Percentiles rank a stretch among this genome's conserved stretches.
These are phyloP conservation scores for Acanthamoeba triangularis DNA, from an alignment of 208 protist species.

Conservation along the genomic window DNA sequence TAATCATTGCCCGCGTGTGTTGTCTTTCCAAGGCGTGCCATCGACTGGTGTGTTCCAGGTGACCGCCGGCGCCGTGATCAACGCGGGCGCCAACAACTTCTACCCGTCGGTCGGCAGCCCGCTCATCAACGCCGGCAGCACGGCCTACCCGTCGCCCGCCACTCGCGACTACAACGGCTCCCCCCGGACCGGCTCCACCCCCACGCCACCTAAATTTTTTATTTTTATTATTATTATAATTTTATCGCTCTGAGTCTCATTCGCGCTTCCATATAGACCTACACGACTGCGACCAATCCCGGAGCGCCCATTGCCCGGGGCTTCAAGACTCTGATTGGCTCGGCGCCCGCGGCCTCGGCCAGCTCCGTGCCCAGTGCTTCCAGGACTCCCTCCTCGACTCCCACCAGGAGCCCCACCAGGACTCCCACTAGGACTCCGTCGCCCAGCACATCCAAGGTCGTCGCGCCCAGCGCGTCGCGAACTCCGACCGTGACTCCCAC, in stretches of 20 bases:
- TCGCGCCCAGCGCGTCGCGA: too few species aligned
- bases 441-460: too few species aligned
- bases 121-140: not conserved
- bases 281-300: conserved; percentile 19
- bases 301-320: not conserved
- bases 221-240: not conserved
- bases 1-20: not conserved
- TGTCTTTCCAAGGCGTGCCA: not conserved
- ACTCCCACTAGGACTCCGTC: too few species aligned
- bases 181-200: not conserved
- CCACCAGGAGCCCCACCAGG: too few species aligned
- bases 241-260: not conserved
- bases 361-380: too few species aligned
- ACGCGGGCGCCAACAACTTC: not conserved
- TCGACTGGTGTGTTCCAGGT: not conserved
- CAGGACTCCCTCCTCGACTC: too few species aligned
- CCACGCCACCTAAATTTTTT: not conserved
- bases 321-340: not conserved
- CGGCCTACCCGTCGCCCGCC: not conserved
- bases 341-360: too few species aligned
- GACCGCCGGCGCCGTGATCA: not conserved
- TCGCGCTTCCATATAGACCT: not conserved
- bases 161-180: not conserved
- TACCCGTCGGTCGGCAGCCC: not conserved
- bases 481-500: too few species aligned